A percentile compares a stretch with the other conserved stretches of the same genome.
phyloP scores from a whole-genome alignment of 805 yeast genomes.

The Barnettozyma populi region DNA sequence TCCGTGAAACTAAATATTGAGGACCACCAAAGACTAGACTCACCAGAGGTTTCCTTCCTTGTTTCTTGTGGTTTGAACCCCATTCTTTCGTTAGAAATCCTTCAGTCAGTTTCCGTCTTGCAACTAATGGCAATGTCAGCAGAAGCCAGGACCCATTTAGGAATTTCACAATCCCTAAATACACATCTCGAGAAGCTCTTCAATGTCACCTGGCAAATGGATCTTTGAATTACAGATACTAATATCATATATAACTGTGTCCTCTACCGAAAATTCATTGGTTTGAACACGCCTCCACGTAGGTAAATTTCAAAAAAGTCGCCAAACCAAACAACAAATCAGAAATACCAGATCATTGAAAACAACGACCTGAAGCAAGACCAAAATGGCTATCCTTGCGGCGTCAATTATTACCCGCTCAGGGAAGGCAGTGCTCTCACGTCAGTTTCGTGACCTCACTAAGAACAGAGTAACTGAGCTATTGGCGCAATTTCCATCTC shows the following conservation, averaged over 20 bases:
- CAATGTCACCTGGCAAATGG: constrained; percentile 9
- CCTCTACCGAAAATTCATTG: constrained; percentile 1
- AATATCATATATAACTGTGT: not conserved
- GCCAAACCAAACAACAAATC: constrained; percentile 9
- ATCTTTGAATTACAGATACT: not conserved
- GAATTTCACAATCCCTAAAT: not conserved
- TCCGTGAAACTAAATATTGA: not conserved
- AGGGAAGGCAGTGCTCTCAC: constrained; percentile 86
- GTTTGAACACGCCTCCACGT: constrained; percentile 6
- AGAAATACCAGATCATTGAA: not conserved
- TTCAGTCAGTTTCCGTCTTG: constrained; percentile 2
- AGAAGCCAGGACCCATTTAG: constrained; percentile 2
- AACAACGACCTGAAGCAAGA: constrained; percentile 1
- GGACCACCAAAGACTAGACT: constrained; percentile 1
- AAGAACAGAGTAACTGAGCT: constrained; percentile 83
- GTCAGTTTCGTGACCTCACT: constrained; percentile 84
- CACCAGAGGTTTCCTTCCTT: constrained; percentile 6
- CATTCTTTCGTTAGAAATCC: constrained; percentile 8
- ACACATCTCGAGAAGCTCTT: constrained; percentile 2
- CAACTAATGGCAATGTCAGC: constrained; percentile 7
- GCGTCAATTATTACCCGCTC: constrained; percentile 92
- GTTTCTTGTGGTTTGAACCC: constrained; percentile 17
- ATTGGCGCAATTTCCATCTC: constrained; percentile 77
- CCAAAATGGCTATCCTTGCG: constrained; percentile 69
- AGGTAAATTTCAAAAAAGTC: constrained; percentile 16